Conservation (phyloP, 2,329 filamentous ascomycete species). For the Colletotrichum sp. region DNA sequence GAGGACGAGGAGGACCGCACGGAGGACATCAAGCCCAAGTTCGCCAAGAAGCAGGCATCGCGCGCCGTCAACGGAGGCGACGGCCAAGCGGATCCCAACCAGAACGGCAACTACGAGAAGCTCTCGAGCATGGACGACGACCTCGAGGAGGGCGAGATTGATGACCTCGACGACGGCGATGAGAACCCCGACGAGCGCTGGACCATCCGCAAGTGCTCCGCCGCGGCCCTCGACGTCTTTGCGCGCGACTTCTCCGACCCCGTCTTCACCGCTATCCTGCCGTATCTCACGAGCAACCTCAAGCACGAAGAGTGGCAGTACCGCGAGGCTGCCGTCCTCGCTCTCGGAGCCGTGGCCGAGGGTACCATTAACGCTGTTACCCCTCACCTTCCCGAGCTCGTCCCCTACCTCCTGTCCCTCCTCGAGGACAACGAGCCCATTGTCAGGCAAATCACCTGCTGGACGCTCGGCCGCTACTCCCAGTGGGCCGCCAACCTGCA, state of each 20-base stretch:
- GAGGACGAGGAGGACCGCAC: conserved; percentile 89
- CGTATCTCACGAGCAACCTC: conserved; percentile 89
- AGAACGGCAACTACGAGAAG: conserved; percentile 64
- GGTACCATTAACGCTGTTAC: conserved; percentile 90
- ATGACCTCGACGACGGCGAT: conserved; percentile 71
- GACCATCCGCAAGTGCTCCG: conserved; percentile 97
- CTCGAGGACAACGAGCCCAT: conserved; percentile 87
- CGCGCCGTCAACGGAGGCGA: conserved; percentile 62
- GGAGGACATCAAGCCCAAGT: conserved; percentile 91
- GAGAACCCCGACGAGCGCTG: conserved; percentile 88
- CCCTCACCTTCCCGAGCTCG: conserved; percentile 87
- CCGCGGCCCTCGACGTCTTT: conserved; percentile 92
- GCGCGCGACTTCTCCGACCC: conserved; percentile 86
- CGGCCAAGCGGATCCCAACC: conserved; percentile 53
- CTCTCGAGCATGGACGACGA: conserved; percentile 71
- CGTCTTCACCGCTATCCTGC: conserved; percentile 90
- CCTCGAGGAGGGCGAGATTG: conserved; percentile 87
- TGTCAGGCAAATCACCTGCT: conserved; percentile 96
- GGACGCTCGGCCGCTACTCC: conserved; percentile 94
- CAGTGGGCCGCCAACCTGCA: conserved; percentile 84
- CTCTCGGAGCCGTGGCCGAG: conserved; percentile 92
- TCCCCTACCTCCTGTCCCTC: conserved; percentile 88
- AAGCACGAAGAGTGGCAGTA: conserved; percentile 90
- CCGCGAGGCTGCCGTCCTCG: conserved; percentile 91
- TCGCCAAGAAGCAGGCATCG: conserved; percentile 73